Base-by-base conservation (phyloP, 1,139 yeast species). In the Suhomyces guaymorum region DNA sequence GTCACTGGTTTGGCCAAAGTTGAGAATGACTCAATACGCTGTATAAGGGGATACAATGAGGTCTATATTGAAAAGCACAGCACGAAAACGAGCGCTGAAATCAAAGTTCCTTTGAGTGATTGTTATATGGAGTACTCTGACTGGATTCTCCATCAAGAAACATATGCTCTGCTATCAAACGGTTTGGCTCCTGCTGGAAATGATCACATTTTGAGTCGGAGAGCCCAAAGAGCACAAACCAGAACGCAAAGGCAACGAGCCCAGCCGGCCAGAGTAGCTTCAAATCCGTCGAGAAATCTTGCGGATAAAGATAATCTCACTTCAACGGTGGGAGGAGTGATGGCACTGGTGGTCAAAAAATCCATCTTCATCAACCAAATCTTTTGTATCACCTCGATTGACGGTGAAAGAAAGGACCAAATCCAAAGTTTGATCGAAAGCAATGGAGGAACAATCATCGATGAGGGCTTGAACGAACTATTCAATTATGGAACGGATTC, bases 11-110 rank as follows among this genome's bases (percentile, higher is more conserved):
- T 81, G 24, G 39, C 52, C 10, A 31, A 39, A 6, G 49, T 49
- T 4, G 34, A 48, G 1, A 41, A 15, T n/a, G 30, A 28, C 7
- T 33, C 41, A 35, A 68, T 80, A 5, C 54, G 63, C 26, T 80
- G 87, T 48, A 63, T 79, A 37, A 57, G 87, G 47, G 88, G 88
- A 0, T 81, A 63, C 49, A 79, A 79, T 51, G 54, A 66, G 3
- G 70, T 77, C 2, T 52, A 63, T 42, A 53, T 73, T 6, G 57
- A 52, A 37, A 59, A 58, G 30, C 38, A 54, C 47, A 43, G 40
- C 36, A 34, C 26, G 37, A 45, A 24, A 52, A 52, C 28, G 12
- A 46, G 6, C 47, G 32, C 29, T 8, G 42, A 52, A 31, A 34
- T 36, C 24, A 26, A 32, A 8, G 43, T 52, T 5, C 47, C 52